phyloP scores from a whole-genome alignment of 78 protist species.

The Bodo saltans region DNA sequence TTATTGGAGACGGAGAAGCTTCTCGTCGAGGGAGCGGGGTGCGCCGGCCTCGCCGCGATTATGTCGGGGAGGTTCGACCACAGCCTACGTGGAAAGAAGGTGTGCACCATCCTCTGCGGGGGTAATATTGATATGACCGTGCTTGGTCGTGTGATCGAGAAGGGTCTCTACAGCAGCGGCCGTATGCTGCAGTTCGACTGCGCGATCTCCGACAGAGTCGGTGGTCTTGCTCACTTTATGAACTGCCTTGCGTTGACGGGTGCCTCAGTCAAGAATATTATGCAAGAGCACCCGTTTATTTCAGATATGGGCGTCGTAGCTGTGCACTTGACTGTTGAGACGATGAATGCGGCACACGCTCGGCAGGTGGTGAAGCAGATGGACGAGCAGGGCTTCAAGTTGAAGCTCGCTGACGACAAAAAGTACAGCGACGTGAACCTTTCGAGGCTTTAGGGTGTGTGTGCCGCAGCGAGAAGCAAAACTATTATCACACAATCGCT shows the following conservation, averaged over 20 bases:
- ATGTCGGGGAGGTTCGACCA: constrained; percentile 24
- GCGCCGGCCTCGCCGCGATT: constrained; percentile 52
- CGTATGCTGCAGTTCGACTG: constrained; percentile 38
- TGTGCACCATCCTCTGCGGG: constrained; percentile 61
- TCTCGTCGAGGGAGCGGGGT: constrained; percentile 56
- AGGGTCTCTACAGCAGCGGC: constrained; percentile 57
- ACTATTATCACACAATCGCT: no score
- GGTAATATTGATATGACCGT: constrained; percentile 64
- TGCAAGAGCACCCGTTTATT: constrained; percentile 64
- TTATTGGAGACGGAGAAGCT: constrained; percentile 48
- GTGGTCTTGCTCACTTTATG: constrained; percentile 40
- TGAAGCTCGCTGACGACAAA: no score
- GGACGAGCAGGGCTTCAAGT: no score
- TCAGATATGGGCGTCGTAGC: no score
- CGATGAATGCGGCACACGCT: no score
- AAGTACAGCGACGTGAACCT: no score
- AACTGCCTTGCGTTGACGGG: constrained; percentile 28
- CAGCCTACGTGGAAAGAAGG: constrained; percentile 35
- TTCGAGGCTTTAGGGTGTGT: no score
- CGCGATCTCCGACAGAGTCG: constrained; percentile 54
- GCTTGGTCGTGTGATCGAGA: constrained; percentile 55
- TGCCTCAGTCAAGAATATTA: constrained; percentile 49
- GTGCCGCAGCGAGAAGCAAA: no score
- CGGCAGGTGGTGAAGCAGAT: no score
- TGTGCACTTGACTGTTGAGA: no score